Conservation (phyloP, 2,329 filamentous ascomycete species). For the Escovopsis sp. region DNA sequence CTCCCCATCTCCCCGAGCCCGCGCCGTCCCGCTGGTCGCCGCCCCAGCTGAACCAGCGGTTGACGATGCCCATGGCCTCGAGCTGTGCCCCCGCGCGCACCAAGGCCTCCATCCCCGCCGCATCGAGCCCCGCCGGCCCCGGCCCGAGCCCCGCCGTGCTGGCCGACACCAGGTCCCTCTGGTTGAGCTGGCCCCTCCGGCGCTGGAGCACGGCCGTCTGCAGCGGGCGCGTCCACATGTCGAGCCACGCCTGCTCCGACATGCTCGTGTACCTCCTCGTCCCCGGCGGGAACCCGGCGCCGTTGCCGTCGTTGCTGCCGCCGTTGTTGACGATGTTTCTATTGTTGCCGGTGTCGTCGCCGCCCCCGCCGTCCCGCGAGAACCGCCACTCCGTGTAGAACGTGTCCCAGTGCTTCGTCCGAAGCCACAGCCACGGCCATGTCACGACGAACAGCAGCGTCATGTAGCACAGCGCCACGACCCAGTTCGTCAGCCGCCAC, state of each 20-base stretch:
- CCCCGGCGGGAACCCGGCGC: slow-evolving; percentile 7
- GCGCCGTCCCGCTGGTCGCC: slow-evolving; percentile 3
- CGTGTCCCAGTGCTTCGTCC: slow-evolving; percentile 53
- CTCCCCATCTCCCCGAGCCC: background rate
- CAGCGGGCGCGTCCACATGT: slow-evolving; percentile 47
- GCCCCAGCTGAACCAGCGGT: slow-evolving; percentile 41
- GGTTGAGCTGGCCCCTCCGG: slow-evolving; percentile 39
- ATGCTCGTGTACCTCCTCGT: slow-evolving; percentile 37
- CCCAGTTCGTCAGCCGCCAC: slow-evolving; percentile 50
- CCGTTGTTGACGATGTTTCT: too few relatives aligned
- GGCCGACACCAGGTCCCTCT: slow-evolving; percentile 37
- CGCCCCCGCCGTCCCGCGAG: slow-evolving; percentile 13
- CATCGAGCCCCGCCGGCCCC: slow-evolving; percentile 9
- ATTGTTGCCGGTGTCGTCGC: too few relatives aligned
- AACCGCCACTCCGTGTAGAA: slow-evolving; percentile 42
- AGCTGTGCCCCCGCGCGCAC: slow-evolving; percentile 29
- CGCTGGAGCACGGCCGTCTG: slow-evolving; percentile 43
- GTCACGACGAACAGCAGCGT: slow-evolving; percentile 54
- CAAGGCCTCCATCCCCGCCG: slow-evolving; percentile 27
- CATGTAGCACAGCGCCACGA: slow-evolving; percentile 49
- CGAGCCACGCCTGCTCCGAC: slow-evolving; percentile 46
- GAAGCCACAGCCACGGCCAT: slow-evolving; percentile 56
- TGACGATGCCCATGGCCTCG: slow-evolving; percentile 35
- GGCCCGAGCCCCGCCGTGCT: slow-evolving; percentile 9
- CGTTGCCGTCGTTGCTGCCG: background rate